Conservation (phyloP, 1,139 yeast species). For the Suhomyces yuchorum region DNA sequence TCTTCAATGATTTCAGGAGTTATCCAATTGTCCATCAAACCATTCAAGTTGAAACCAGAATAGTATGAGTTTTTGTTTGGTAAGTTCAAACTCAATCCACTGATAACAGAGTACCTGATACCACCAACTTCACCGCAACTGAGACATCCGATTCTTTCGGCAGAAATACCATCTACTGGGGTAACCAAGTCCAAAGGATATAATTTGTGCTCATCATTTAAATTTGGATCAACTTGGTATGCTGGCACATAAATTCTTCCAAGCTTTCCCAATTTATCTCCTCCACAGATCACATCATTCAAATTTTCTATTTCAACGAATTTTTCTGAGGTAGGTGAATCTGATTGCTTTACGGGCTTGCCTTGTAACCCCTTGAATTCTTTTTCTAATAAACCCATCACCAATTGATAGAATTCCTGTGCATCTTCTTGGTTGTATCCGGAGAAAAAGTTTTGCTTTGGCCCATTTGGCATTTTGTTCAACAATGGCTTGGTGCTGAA, state of each 20-base stretch:
- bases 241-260: constrained; percentile 75
- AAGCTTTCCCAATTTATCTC: constrained; percentile 52
- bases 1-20: constrained; percentile 86
- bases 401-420: constrained; percentile 86
- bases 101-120: constrained; percentile 74
- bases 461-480: constrained; percentile 76
- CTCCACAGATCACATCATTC: constrained; percentile 42
- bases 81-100: constrained; percentile 78
- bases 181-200: constrained; percentile 65
- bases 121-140: constrained; percentile 94
- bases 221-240: constrained; percentile 69
- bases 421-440: constrained; percentile 95
- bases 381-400: constrained; percentile 70
- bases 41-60: constrained; percentile 52
- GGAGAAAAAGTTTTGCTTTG: constrained; percentile 70
- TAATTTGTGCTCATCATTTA: constrained; percentile 42
- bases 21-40: constrained; percentile 69
- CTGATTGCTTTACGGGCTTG: constrained; percentile 11
- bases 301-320: constrained; percentile 29
- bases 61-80: constrained; percentile 37
- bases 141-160: constrained; percentile 86
- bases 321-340: constrained; percentile 11
- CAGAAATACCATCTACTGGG: constrained; percentile 87
- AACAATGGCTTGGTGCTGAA: constrained; percentile 68
- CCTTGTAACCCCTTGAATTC: constrained; percentile 46